A percentile compares a stretch with the other conserved stretches of the same genome.
Evolutionary conservation across 129 eudicot genomes (phyloP).

Genomic region (Arctium minus): DNA sequence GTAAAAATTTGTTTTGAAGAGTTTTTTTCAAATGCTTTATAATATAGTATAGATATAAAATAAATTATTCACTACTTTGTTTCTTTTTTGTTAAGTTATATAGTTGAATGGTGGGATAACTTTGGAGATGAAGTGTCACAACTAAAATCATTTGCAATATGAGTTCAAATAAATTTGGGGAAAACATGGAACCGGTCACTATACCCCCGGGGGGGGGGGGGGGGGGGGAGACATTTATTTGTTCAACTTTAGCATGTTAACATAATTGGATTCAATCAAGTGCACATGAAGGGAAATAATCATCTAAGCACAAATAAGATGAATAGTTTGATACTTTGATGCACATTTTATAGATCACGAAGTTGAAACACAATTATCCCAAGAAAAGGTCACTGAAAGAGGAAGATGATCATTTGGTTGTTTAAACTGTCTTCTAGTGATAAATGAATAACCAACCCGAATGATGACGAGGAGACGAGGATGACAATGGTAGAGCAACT

Average conservation of each 20-base stretch:
- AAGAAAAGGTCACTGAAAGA: neutral
- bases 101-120: neutral
- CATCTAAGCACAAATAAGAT: neutral
- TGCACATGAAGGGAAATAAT: neutral
- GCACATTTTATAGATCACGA: neutral
- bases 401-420: neutral
- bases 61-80: neutral
- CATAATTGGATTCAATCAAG: neutral
- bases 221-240: neutral
- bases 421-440: neutral
- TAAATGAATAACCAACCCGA: neutral
- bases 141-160: neutral
- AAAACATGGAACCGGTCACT: too few relatives aligned
- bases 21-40: too few relatives aligned
- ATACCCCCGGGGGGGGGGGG: too few relatives aligned
- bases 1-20: too few relatives aligned
- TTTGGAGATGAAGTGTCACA: neutral
- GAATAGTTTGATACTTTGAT: neutral
- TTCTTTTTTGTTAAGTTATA: neutral
- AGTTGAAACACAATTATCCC: neutral
- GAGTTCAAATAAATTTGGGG: neutral
- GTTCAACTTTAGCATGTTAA: neutral
- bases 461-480: neutral
- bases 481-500: neutral
- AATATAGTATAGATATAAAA: too few relatives aligned